Evolutionary conservation across 495 filamentous ascomycete genomes (phyloP).

Genomic region (Extremus antarcticus): DNA sequence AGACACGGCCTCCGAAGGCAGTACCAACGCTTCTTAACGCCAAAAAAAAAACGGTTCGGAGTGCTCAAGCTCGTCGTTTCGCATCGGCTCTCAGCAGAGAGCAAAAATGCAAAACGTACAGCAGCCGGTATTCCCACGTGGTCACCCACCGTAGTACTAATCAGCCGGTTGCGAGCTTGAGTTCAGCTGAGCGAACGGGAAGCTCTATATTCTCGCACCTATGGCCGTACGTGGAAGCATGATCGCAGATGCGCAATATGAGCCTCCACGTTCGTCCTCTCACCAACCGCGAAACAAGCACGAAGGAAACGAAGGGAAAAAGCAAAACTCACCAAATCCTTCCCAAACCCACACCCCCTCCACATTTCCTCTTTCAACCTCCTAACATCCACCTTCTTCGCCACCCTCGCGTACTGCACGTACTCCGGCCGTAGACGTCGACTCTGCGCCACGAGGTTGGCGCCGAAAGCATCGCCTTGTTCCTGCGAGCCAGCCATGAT

Average conservation of each 20-base stretch:
- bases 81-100: background rate
- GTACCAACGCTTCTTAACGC: too few relatives aligned
- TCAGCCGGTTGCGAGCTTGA: background rate
- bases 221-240: background rate
- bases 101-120: constrained; percentile 3
- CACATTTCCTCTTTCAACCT: constrained; percentile 93
- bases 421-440: constrained; percentile 81
- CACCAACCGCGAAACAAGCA: too few relatives aligned
- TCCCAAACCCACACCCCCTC: constrained; percentile 67
- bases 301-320: background rate
- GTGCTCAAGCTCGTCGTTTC: background rate
- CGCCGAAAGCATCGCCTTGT: constrained; percentile 59
- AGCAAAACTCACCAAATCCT: background rate
- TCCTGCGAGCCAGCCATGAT: constrained; percentile 32
- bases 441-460: constrained; percentile 83
- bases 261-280: too few relatives aligned
- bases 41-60: too few relatives aligned
- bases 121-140: background rate
- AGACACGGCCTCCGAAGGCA: too few relatives aligned
- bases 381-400: constrained; percentile 98
- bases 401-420: constrained; percentile 87
- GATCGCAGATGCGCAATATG: too few relatives aligned
- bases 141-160: background rate
- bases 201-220: background rate
- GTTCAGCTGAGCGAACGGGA: background rate